These are phyloP conservation scores for Castanospermum australe DNA, from an alignment of 306 rosid genomes.

Conservation along the genomic window DNA sequence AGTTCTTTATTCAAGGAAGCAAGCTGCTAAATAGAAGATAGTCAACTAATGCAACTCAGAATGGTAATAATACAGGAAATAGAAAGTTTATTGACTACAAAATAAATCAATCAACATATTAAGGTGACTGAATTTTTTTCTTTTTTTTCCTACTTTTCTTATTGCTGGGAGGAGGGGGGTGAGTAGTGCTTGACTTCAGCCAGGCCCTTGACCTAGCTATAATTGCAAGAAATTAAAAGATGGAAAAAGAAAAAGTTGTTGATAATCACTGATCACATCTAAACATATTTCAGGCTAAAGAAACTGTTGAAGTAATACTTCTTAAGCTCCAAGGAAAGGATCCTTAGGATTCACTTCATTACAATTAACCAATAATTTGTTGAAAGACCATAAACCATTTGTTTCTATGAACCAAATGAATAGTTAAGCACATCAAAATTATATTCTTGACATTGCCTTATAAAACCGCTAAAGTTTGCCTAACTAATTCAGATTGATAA, in stretches of 20 bases:
- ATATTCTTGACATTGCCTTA: neutral
- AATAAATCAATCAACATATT: neutral
- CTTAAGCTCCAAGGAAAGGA: conserved; percentile 6
- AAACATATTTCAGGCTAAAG: neutral
- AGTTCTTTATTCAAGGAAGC: neutral
- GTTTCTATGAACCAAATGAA: conserved; percentile 10
- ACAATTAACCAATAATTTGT: neutral
- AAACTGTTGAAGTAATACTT: conserved; percentile 7
- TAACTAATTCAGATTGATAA: neutral
- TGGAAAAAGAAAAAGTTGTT: neutral
- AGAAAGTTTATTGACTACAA: neutral
- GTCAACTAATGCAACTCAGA: neutral
- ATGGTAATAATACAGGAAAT: neutral
- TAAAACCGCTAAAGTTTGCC: no score
- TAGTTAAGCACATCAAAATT: neutral
- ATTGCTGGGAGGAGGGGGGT: neutral
- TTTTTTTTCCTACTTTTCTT: neutral
- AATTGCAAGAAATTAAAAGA: neutral
- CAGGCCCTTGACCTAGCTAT: neutral
- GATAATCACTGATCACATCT: neutral
- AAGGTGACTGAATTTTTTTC: neutral
- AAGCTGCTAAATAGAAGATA: neutral
- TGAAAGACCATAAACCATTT: conserved; percentile 4
- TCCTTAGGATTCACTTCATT: conserved; percentile 7
- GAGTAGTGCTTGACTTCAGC: neutral